Evolutionary conservation across 1,139 yeast genomes (phyloP).

Genomic region (Kodamaea suecica): DNA sequence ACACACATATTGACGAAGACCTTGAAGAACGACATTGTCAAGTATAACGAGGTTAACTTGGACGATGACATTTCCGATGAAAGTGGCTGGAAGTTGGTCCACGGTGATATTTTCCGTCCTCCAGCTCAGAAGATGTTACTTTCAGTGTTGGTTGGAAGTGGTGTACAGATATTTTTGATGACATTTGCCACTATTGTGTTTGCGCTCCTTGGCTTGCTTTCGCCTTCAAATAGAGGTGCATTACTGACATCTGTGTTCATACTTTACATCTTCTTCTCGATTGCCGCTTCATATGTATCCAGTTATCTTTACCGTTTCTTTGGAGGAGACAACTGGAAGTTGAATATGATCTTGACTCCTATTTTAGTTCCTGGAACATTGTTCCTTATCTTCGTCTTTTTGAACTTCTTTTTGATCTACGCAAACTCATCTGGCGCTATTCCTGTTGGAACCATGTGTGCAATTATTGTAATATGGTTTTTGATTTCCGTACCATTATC

Average conservation of each 20-base stretch:
- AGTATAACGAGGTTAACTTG: conserved; percentile 83
- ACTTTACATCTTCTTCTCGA: conserved; percentile 74
- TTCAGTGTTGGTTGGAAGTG: conserved; percentile 84
- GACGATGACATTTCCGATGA: conserved; percentile 91
- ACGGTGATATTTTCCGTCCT: conserved; percentile 91
- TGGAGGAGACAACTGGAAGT: conserved; percentile 91
- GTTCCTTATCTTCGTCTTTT: conserved; percentile 58
- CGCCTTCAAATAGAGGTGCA: conserved; percentile 95
- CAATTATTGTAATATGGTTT: conserved; percentile 82
- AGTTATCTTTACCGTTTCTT: conserved; percentile 82
- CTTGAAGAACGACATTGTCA: conserved; percentile 77
- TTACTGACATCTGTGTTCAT: conserved; percentile 86
- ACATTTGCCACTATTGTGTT: conserved; percentile 67
- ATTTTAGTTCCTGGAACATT: conserved; percentile 76
- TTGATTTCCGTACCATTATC: conserved; percentile 82
- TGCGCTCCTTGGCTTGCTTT: conserved; percentile 84
- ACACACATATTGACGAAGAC: conserved; percentile 79
- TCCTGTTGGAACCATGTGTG: conserved; percentile 86
- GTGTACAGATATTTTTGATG: conserved; percentile 82
- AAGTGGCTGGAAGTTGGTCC: conserved; percentile 95
- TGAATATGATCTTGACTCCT: conserved; percentile 81
- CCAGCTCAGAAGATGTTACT: conserved; percentile 71
- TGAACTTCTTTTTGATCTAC: conserved; percentile 79
- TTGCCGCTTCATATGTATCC: conserved; percentile 82
- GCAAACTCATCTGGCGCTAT: conserved; percentile 91